A percentile compares a stretch with the other conserved stretches of the same genome.
Evolutionary conservation across 768 basidiomycete species (phyloP).

Genomic region (Amanita rubescens): DNA sequence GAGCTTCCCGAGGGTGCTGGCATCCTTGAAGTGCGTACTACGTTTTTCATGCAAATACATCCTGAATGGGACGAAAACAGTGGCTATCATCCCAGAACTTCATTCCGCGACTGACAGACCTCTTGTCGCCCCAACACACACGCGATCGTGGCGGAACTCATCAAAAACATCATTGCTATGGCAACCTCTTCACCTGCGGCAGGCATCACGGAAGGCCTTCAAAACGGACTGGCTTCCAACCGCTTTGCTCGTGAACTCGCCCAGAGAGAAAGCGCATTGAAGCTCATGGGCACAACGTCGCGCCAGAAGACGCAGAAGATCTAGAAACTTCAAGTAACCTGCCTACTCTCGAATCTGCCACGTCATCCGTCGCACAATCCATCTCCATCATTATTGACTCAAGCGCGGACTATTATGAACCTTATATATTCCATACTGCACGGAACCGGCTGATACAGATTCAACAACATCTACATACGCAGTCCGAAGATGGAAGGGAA

Average conservation of each 20-base stretch:
- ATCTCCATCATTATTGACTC: conserved; percentile 89
- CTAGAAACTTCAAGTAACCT: conserved; percentile 11
- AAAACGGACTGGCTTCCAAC: too few relatives aligned
- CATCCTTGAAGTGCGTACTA: too few relatives aligned
- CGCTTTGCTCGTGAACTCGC: too few relatives aligned
- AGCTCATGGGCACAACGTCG: too few relatives aligned
- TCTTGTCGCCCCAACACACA: conserved; percentile 72
- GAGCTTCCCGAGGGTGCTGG: too few relatives aligned
- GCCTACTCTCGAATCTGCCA: conserved; percentile 46
- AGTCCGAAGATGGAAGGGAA: too few relatives aligned
- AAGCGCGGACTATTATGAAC: conserved; percentile 97
- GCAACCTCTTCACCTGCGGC: conserved; percentile 81
- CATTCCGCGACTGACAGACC: conserved; percentile 65
- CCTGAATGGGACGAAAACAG: conserved; percentile 30
- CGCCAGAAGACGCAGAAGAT: too few relatives aligned
- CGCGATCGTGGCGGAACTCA: conserved; percentile 70
- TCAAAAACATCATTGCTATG: conserved; percentile 91
- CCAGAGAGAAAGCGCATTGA: too few relatives aligned
- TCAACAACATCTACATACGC: too few relatives aligned
- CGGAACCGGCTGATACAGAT: conserved; percentile 87
- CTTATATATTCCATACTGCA: conserved; percentile 90
- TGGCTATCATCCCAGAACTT: too few relatives aligned
- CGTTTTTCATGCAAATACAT: conserved; percentile 14
- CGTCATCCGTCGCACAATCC: too few relatives aligned
- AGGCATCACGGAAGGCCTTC: conserved; percentile 65